Evolutionary conservation across 345 rosid genomes (phyloP).

Genomic region (Populus tremula): DNA sequence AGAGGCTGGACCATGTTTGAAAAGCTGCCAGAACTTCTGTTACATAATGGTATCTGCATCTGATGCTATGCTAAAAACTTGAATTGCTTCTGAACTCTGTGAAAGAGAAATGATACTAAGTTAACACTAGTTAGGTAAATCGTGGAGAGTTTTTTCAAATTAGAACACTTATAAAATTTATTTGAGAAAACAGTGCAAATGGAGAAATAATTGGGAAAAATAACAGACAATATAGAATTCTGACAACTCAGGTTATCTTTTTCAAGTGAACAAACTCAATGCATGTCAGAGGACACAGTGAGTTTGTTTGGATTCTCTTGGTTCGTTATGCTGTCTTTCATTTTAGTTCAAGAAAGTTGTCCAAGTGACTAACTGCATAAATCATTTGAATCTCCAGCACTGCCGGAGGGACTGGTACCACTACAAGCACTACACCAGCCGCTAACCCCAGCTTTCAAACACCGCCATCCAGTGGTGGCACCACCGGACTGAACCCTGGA

Average conservation of each 20-base stretch:
- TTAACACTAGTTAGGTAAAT: no score
- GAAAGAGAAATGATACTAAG: neutral
- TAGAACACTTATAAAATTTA: no score
- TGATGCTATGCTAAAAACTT: neutral
- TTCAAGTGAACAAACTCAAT: neutral
- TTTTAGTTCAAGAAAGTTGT: neutral
- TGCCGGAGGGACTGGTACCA: slow-evolving; percentile 37
- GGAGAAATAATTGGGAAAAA: no score
- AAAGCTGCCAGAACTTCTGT: neutral
- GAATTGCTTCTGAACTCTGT: neutral
- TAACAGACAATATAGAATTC: neutral
- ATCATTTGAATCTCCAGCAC: slow-evolving; percentile 32
- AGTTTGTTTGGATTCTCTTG: no score
- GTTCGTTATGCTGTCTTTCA: neutral
- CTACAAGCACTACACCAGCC: slow-evolving; percentile 21
- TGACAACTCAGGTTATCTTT: neutral
- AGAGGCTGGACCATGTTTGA: neutral
- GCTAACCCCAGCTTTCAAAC: slow-evolving; percentile 12
- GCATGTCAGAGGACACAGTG: neutral
- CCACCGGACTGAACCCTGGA: slow-evolving; percentile 16
- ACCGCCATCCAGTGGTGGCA: slow-evolving; percentile 19
- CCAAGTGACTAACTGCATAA: slow-evolving; percentile 6
- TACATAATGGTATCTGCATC: no score
- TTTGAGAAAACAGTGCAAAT: no score
- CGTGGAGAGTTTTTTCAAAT: no score